Conservation (phyloP, 345 rosid species). For the Gossypium thurberi region DNA sequence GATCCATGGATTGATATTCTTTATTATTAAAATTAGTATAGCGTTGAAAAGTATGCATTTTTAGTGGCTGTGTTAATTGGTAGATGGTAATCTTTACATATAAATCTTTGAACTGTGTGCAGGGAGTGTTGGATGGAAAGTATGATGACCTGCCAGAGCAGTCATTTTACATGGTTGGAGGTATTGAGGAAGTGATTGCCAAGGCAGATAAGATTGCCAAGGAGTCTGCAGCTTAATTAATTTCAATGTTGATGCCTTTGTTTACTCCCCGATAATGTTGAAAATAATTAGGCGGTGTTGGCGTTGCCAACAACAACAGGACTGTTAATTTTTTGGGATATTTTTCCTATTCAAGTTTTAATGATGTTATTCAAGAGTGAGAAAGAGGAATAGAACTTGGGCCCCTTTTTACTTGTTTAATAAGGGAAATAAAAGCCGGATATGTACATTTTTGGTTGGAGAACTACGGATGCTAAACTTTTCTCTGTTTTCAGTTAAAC, state of each 20-base stretch:
- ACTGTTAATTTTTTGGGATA: background rate
- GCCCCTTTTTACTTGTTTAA: too few relatives aligned
- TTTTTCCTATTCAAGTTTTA: too few relatives aligned
- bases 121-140: slow-evolving; percentile 86
- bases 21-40: background rate
- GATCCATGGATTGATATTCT: background rate
- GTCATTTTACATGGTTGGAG: slow-evolving; percentile 85
- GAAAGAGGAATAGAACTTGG: too few relatives aligned
- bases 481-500: too few relatives aligned
- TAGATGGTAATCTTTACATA: too few relatives aligned
- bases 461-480: too few relatives aligned
- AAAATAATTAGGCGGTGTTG: slow-evolving; percentile 30
- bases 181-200: slow-evolving; percentile 77
- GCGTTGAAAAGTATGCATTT: background rate
- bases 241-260: background rate
- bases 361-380: too few relatives aligned
- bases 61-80: too few relatives aligned
- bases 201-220: slow-evolving; percentile 79
- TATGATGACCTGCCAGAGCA: slow-evolving; percentile 79
- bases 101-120: background rate
- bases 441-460: too few relatives aligned
- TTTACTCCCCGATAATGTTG: slow-evolving; percentile 16
- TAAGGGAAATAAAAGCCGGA: too few relatives aligned
- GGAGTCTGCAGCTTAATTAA: slow-evolving; percentile 46
- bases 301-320: slow-evolving; percentile 26